phyloP scores from a whole-genome alignment of 1,284 basidiomycete genomes.

The Cutaneotrichosporon curvatum region DNA sequence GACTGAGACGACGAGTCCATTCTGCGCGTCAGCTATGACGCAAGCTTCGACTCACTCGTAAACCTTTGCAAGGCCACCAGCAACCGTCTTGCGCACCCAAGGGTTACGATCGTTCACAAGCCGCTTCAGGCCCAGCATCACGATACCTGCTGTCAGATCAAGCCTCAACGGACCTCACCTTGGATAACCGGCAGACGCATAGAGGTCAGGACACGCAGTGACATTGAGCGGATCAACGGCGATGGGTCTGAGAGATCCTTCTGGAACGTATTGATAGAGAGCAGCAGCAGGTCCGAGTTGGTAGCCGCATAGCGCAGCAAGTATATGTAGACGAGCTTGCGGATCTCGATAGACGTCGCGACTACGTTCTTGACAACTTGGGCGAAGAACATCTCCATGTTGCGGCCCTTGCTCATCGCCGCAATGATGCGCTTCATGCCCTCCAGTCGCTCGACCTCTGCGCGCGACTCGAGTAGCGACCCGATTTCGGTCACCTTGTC shows the following conservation, averaged over 20 bases:
- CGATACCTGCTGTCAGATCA: constrained; percentile 51
- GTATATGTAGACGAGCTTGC: constrained; percentile 97
- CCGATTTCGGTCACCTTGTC: constrained; percentile 55
- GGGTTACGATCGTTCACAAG: constrained; percentile 84
- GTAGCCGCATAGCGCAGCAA: constrained; percentile 85
- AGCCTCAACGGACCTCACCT: constrained; percentile 45
- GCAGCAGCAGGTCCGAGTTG: constrained; percentile 86
- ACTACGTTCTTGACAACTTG: constrained; percentile 92
- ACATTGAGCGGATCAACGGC: constrained; percentile 90
- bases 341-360: constrained; percentile 80
- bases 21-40: constrained; percentile 46
- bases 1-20: constrained; percentile 66
- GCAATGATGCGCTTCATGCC: constrained; percentile 90
- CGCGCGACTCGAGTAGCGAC: constrained; percentile 74
- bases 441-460: constrained; percentile 81
- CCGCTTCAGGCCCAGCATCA: constrained; percentile 83
- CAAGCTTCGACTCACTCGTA: constrained; percentile 58
- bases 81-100: constrained; percentile 87
- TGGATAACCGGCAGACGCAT: constrained; percentile 79
- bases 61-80: constrained; percentile 78
- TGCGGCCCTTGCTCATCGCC: constrained; percentile 86
- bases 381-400: constrained; percentile 86
- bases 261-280: constrained; percentile 99
- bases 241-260: constrained; percentile 88
- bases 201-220: constrained; percentile 83